Base-by-base conservation (phyloP, 2,329 filamentous ascomycete genomes). In the Diplodia corticola region DNA sequence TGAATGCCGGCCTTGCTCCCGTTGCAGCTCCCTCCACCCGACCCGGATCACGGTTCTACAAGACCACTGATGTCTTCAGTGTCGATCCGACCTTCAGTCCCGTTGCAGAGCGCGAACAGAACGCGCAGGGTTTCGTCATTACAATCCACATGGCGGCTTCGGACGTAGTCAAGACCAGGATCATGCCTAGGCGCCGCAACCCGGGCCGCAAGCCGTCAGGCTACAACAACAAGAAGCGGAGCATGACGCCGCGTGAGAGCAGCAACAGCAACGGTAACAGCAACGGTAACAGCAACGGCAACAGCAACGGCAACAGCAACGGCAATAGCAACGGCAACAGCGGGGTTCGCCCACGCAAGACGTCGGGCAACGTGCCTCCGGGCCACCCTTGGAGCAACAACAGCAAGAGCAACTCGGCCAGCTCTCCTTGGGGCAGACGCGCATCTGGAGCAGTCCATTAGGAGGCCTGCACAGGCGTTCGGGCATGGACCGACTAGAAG, bases 171-270 rank as follows among this genome's bases (percentile, higher is more conserved):
- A 63, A 63, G 60, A 63, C 60, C 7, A 51, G 35, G 48, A 53
- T 63, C 9, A 63, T 63, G 60, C 40, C 57, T 15, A 9, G 53
- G 44, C 53, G 54, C 33, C 40, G 53, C 22, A 57, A 28, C 28
- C 53, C 50, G 30, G 28, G 54, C 28, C 64, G 64, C 22, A 65
- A 65, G 54, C 46, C 53, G 13, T 60, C 53, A 10, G 46, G 33
- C n/a, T 59, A 51, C 54, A 59, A 64, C 57, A 61, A 63, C 54
- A 60, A 65, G 54, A 65, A 57, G n/a, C 40, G 28, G 35, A 65
- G 26, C 51, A 48, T 53, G 20, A 15, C 50, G n/a, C 63, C 50
- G 40, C 63, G 63, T 28, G 50, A 49, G 50, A 63, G 57, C 63
- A 65, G 50, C 50, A 64, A 64, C 63, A 60, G 30, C 33, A 35